Evolutionary conservation across 1,284 basidiomycete genomes (phyloP), one percentile per base, ranked within the genome.

Genomic region (Cutaneotrichosporon curvatum): DNA sequence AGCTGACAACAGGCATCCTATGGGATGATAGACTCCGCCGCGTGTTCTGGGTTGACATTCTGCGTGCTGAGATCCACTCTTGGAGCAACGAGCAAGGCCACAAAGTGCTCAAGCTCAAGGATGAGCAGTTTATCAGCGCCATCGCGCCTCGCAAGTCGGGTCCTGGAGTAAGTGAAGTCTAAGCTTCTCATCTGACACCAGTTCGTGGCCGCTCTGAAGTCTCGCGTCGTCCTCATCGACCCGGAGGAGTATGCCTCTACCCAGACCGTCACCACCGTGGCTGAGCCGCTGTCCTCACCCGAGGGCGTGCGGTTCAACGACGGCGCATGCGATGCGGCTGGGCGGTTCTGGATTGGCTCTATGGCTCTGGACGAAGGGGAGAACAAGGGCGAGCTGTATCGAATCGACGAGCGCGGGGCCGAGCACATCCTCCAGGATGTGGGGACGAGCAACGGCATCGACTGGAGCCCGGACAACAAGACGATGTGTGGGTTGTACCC

Each of bases 41-140:
- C 3, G 46, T 70, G 3, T 63, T 67, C 45, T 72, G 68, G 68
- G 61, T 72, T 16, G 70, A 70, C 48, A 65, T 72, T 43, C 56
- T 61, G 18, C 41, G 48, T 3, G 55, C 63, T 1, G 50, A 63
- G 37, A 48, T 72, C 33, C 66, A 72, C 50, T 59, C 65, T 0
- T 53, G 62, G 31, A 61, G 69, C 38, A 61, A 61, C 1, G 48
- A 43, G 31, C 61, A 61, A 7, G 46, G 43, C 19, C 48, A 52
- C 4, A 58, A 65, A 46, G 56, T 51, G 2, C 53, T 65, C 4
- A 63, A 65, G 39, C 44, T 45, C 25, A 70, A 70, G 44, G 56
- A 62, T 21, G 58, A 63, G 31, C 58, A 58, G n/a, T 61, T 46
- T 23, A 44, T 71, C 28, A 51, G 54, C 4, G 55, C 58, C 30